Percentiles rank a stretch among this genome's conserved stretches.
Conservation (phyloP, 768 basidiomycete species). For the Pilatotrama ljubarskyi region DNA sequence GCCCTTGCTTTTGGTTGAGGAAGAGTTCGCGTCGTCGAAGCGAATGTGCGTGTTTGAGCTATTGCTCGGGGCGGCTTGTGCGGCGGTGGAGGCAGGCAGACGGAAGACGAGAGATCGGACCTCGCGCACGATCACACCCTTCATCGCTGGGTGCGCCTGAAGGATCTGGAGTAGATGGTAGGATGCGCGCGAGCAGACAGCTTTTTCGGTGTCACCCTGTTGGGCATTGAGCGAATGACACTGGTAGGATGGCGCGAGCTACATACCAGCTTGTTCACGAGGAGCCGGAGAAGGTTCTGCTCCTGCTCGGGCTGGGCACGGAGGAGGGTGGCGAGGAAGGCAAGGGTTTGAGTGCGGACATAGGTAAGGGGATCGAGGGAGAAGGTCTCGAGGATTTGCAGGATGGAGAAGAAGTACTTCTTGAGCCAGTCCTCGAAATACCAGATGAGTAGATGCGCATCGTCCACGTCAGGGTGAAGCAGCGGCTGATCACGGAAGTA, state of each 20-base stretch:
- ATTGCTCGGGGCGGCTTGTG: slow-evolving; percentile 27
- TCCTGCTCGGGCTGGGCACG: slow-evolving; percentile 95
- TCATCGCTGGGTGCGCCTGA: slow-evolving; percentile 93
- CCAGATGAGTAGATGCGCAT: slow-evolving; percentile 77
- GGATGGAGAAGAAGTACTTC: slow-evolving; percentile 90
- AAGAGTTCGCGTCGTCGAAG: slow-evolving; percentile 42
- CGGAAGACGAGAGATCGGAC: slow-evolving; percentile 77
- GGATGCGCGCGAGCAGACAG: slow-evolving; percentile 87
- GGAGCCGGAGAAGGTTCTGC: slow-evolving; percentile 87
- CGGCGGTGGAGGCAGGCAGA: slow-evolving; percentile 43
- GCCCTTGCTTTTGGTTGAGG: slow-evolving; percentile 19
- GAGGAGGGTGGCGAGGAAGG: slow-evolving; percentile 76
- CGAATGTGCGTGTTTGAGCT: slow-evolving; percentile 49
- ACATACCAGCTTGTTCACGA: slow-evolving; percentile 91
- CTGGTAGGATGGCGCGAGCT: background rate
- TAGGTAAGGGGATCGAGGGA: slow-evolving; percentile 86
- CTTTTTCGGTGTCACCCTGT: slow-evolving; percentile 87
- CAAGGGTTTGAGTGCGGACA: slow-evolving; percentile 82
- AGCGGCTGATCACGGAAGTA: slow-evolving; percentile 91
- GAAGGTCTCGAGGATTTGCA: slow-evolving; percentile 88
- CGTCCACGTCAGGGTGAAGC: slow-evolving; percentile 59
- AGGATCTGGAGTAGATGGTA: slow-evolving; percentile 87
- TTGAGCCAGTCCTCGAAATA: slow-evolving; percentile 98
- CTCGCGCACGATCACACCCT: slow-evolving; percentile 84
- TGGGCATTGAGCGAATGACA: background rate